Evolutionary conservation across 495 filamentous ascomycete species (phyloP), one percentile per base, ranked within the genome.

Genomic region (Trypethelium eluteriae): DNA sequence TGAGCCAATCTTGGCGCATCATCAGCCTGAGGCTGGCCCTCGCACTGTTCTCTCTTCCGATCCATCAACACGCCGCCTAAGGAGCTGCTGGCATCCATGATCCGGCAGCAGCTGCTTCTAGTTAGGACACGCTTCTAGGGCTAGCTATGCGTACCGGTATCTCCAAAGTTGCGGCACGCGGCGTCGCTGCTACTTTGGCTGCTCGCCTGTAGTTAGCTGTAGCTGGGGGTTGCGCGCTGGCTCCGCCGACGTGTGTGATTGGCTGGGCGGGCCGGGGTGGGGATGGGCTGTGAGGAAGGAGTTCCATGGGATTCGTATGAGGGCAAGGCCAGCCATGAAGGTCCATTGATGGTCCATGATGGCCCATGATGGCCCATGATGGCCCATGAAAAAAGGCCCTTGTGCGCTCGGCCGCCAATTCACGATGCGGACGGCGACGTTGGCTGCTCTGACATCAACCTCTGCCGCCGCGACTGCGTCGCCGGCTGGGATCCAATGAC

Each of bases 381-480:
- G 25, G 25, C 25, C 25, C 25, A 25, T 25, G 25, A 25, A 25
- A 25, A 25, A 25, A 25, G 25, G 25, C 25, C 25, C 25, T 25
- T 25, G 25, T 25, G 49, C n/a, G 53, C 53, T 59, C 53, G 53
- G 53, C 53, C 53, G 53, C 53, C 53, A 35, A 18, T 59, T 59
- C 53, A 59, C 53, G 7, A 44, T 44, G 41, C 6, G 7, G 41
- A 44, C 7, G 41, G 41, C 41, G 6, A 32, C 53, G 53, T 59
- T 59, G 53, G 53, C 53, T 59, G 53, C 53, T 59, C 53, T 59
- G 53, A 59, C 53, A 59, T 59, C 53, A 59, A 59, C 49, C 41
- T 14, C 49, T 53, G 49, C 49, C 49, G 49, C 32, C 53, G 53
- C 53, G 25, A 59, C 41, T 14, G 49, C 49, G 49, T 53, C 49